A percentile compares a stretch with the other conserved stretches of the same genome.
These are phyloP conservation scores for Kingdonia uniflora DNA, from an alignment of 164 flowering plant species.

Conservation along the genomic window DNA sequence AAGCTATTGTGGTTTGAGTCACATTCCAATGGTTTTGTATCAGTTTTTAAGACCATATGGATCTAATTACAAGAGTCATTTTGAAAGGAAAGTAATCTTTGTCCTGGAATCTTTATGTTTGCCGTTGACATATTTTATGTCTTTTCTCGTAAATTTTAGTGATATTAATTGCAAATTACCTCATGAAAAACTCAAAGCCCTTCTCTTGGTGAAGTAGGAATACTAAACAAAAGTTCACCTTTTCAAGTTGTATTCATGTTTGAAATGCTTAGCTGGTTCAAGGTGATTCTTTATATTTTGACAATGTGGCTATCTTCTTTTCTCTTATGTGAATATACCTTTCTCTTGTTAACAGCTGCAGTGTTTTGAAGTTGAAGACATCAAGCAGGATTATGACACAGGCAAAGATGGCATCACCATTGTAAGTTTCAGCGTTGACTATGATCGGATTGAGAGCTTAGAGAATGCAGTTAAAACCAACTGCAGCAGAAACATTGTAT, in stretches of 20 bases:
- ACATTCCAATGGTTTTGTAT: no score
- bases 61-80: no score
- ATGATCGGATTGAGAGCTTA: constrained; percentile 54
- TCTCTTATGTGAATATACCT: neutral
- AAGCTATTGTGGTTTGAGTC: no score
- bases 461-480: constrained; percentile 59
- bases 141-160: no score
- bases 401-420: constrained; percentile 68
- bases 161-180: no score
- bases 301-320: no score
- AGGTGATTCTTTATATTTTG: no score
- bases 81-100: no score
- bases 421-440: constrained; percentile 74
- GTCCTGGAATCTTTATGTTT: no score
- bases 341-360: constrained; percentile 49
- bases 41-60: no score
- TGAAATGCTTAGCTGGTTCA: no score
- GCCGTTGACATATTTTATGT: neutral
- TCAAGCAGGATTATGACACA: constrained; percentile 82
- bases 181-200: no score
- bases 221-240: neutral
- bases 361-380: constrained; percentile 63
- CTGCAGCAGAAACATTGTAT: constrained; percentile 55
- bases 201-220: neutral
- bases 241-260: neutral